Conservation (phyloP, 2,329 filamentous ascomycete genomes). For the Pyrenophora teres region DNA sequence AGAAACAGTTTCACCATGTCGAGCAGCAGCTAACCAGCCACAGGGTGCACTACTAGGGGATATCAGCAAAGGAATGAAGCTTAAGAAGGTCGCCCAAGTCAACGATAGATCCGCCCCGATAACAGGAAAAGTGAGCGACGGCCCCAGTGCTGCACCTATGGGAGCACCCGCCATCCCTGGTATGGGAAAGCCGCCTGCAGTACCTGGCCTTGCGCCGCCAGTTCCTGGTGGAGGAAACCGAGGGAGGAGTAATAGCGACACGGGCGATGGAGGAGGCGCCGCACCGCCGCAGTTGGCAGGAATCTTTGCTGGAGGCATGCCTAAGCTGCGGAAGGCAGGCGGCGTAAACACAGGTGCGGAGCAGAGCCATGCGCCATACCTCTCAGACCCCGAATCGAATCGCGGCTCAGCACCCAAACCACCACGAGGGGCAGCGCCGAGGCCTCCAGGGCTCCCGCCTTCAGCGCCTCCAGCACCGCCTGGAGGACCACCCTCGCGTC, state of each 20-base stretch:
- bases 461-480: constrained; percentile 57
- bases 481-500: constrained; percentile 55
- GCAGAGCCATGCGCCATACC: constrained; percentile 68
- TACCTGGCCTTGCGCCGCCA: constrained; percentile 73
- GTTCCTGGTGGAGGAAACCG: constrained; percentile 59
- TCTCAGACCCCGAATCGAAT: constrained; percentile 76
- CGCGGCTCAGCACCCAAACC: constrained; percentile 59
- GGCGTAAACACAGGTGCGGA: constrained; percentile 66
- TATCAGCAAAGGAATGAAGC: constrained; percentile 76
- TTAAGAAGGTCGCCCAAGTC: constrained; percentile 81
- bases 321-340: constrained; percentile 86
- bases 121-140: constrained; percentile 62
- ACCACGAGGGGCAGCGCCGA: constrained; percentile 57
- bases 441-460: constrained; percentile 52
- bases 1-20: constrained; percentile 2
- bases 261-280: constrained; percentile 48
- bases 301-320: constrained; percentile 91
- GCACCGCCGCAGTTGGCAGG: constrained; percentile 78
- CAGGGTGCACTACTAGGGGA: constrained; percentile 87
- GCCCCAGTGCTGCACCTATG: constrained; percentile 64
- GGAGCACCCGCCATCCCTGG: constrained; percentile 82
- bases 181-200: constrained; percentile 52
- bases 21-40: constrained; percentile 32
- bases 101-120: constrained; percentile 89
- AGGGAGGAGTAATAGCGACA: constrained; percentile 83